Evolutionary conservation across 2,329 filamentous ascomycete species (phyloP).

Genomic region (Dothistroma pini): DNA sequence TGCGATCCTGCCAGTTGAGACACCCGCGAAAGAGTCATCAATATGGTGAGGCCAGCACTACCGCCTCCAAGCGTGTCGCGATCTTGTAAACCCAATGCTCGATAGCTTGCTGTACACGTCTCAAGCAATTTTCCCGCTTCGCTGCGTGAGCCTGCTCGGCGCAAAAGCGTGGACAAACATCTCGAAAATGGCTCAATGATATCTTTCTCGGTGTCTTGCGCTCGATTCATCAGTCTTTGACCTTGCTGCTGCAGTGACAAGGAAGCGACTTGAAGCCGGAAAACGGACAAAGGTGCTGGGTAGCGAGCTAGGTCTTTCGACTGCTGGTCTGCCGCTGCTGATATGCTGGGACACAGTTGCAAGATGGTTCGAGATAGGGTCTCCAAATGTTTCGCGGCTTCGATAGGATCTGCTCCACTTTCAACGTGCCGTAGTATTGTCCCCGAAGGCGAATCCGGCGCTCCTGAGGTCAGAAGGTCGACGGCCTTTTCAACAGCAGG

Average conservation of each 20-base stretch:
- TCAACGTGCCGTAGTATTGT: slow-evolving; percentile 52
- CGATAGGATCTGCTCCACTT: slow-evolving; percentile 49
- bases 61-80: not conserved
- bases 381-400: slow-evolving; percentile 64
- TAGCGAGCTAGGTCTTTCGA: slow-evolving; percentile 54
- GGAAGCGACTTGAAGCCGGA: slow-evolving; percentile 63
- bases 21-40: slow-evolving; percentile 18
- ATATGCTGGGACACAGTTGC: slow-evolving; percentile 64
- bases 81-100: not conserved
- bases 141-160: slow-evolving; percentile 11
- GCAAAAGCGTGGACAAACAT: slow-evolving; percentile 57
- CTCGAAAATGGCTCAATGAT: slow-evolving; percentile 62
- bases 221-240: slow-evolving; percentile 62
- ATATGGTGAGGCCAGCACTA: slow-evolving; percentile 9
- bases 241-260: slow-evolving; percentile 60
- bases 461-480: slow-evolving; percentile 52
- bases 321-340: slow-evolving; percentile 57
- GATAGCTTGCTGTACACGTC: slow-evolving; percentile 5
- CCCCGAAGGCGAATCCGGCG: slow-evolving; percentile 55
- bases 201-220: slow-evolving; percentile 60
- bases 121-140: slow-evolving; percentile 3
- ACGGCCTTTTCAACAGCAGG: slow-evolving; percentile 56
- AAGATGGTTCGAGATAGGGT: slow-evolving; percentile 62
- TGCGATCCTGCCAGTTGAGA: slow-evolving; percentile 16
- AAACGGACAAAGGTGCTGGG: slow-evolving; percentile 54